Base-by-base conservation (phyloP, 1,139 yeast genomes). In the Nakaseomyces sp. region DNA sequence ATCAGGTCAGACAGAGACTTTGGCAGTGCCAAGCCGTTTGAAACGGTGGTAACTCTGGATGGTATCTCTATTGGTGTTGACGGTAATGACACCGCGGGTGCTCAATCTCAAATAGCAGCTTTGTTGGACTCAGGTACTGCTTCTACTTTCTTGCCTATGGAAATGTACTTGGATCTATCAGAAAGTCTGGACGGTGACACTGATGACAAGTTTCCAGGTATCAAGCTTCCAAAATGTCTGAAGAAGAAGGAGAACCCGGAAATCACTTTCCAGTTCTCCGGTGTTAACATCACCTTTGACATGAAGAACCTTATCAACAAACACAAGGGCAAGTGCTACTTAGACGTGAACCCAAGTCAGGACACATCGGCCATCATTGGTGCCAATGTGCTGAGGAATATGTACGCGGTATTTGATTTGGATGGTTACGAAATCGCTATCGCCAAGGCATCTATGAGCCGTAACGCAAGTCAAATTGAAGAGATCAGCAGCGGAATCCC, bases 371-470 rank as follows among this genome's bases (percentile, higher is more conserved):
- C 55, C 18, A 66, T 76, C 13, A 59, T 85, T 15, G 95, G 95
- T 40, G 94, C 83, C 60, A 73, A 79, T 33, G 79, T 86, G 62
- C 66, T 87, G 52, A 72, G 85, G 49, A 69, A 74, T 45, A 87
- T 84, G 9, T 87, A 87, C 58, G 73, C 81, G 43, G 95, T 85
- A 35, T 85, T 76, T 54, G 93, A 87, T 64, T 66, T 85, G 50
- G 87, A 81, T 20, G 75, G 74, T 50, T 64, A 68, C 44, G 76
- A 79, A 56, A 69, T 87, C 24, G 79, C 81, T 0, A 47, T 87
- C 46, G 95, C 93, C 1, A 84, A 74, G 50, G 81, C 79, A 4
- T 62, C 64, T 5, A 72, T 69, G 43, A 35, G 17, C 12, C n/a
- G 5, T 18, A 35, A 22, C 7, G 18, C 26, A 10, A 20, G 28